Percentiles rank a stretch among this genome's conserved stretches.
phyloP scores from a whole-genome alignment of 2,329 filamentous ascomycete genomes.

The Didymella pomorum region DNA sequence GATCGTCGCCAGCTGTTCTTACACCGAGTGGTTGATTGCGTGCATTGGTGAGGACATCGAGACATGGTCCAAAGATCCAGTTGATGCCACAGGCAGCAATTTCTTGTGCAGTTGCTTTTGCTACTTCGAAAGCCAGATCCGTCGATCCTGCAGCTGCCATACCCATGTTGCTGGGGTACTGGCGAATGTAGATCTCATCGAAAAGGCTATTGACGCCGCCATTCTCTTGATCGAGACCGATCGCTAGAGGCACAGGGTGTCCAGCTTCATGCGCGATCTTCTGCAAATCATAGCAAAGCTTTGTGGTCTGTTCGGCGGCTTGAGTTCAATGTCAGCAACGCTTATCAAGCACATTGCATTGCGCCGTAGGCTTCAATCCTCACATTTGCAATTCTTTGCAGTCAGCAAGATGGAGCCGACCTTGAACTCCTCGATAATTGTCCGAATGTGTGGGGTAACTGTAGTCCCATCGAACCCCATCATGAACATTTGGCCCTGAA shows the following conservation, averaged over 20 bases:
- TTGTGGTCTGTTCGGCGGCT: slow-evolving; percentile 92
- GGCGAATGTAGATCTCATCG: slow-evolving; percentile 93
- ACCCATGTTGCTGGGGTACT: slow-evolving; percentile 97
- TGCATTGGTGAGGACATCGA: slow-evolving; percentile 94
- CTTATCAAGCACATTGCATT: slow-evolving; percentile 14
- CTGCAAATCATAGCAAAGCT: slow-evolving; percentile 88
- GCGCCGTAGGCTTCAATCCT: slow-evolving; percentile 36
- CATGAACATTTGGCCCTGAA: slow-evolving; percentile 79
- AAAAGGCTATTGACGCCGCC: slow-evolving; percentile 96
- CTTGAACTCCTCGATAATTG: slow-evolving; percentile 82
- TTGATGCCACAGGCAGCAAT: slow-evolving; percentile 94
- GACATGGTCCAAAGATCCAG: slow-evolving; percentile 89
- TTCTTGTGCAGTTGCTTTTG: slow-evolving; percentile 91
- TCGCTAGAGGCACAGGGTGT: slow-evolving; percentile 86
- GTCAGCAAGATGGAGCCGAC: slow-evolving; percentile 87
- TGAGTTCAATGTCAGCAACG: slow-evolving; percentile 37
- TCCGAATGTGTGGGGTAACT: slow-evolving; percentile 82
- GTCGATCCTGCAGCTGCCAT: slow-evolving; percentile 89
- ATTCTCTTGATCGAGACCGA: slow-evolving; percentile 96
- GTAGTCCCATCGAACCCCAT: slow-evolving; percentile 88
- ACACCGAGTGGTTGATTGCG: slow-evolving; percentile 91
- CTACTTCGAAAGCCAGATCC: slow-evolving; percentile 86
- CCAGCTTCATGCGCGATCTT: slow-evolving; percentile 90
- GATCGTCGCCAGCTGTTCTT: slow-evolving; percentile 88
- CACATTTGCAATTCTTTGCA: slow-evolving; percentile 86